Conservation (phyloP, 257 asterid species). For the Rubia yunnanensis region DNA sequence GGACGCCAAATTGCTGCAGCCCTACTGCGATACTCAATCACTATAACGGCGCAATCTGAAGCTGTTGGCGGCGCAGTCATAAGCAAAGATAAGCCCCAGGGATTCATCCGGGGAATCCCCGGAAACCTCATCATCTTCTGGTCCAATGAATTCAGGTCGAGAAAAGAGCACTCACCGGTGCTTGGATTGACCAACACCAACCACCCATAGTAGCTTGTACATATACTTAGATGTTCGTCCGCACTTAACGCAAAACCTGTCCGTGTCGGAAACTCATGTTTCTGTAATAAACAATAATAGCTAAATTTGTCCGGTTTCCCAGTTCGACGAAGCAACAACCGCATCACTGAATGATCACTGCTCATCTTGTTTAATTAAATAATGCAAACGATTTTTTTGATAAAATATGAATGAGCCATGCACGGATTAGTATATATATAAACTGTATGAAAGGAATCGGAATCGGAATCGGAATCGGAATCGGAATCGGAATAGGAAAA, state of each 20-base stretch:
- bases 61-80: not conserved
- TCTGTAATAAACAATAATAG: not conserved
- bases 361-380: too few species aligned
- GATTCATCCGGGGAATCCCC: too few species aligned
- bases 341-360: not conserved
- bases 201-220: not conserved
- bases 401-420: too few species aligned
- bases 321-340: not conserved
- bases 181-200: not conserved
- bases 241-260: not conserved
- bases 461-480: too few species aligned
- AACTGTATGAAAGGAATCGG: too few species aligned
- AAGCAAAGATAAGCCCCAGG: too few species aligned
- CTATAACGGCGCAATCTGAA: not conserved
- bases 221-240: not conserved
- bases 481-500: too few species aligned
- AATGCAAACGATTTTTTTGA: too few species aligned
- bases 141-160: not conserved
- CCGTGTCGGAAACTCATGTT: not conserved
- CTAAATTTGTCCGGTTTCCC: too few species aligned
- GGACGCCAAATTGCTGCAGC: not conserved
- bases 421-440: too few species aligned
- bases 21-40: not conserved
- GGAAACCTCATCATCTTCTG: too few species aligned
- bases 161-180: not conserved